Evolutionary conservation across 768 basidiomycete species (phyloP).

Genomic region (Panellus pusillus): DNA sequence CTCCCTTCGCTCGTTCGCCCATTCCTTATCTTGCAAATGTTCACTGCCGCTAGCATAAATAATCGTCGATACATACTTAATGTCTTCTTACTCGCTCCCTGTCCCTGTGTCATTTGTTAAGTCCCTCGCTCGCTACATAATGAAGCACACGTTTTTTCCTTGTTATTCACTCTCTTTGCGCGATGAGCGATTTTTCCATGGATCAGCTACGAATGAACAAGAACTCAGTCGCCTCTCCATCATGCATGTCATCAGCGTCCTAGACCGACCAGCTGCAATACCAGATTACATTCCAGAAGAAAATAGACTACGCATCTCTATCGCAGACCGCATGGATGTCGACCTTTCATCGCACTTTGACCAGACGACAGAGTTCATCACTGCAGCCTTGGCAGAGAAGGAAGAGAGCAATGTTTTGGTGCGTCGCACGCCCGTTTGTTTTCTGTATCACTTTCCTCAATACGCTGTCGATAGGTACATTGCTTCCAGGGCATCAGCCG

Average conservation of each 20-base stretch:
- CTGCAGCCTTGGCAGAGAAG: conserved; percentile 43
- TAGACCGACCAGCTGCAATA: conserved; percentile 51
- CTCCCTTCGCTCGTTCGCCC: too few species aligned
- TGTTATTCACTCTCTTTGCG: too few species aligned
- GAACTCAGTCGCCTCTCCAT: conserved; percentile 58
- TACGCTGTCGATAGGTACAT: conserved; percentile 54
- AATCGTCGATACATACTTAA: too few species aligned
- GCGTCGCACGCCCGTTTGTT: conserved; percentile 24
- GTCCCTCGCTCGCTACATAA: too few species aligned
- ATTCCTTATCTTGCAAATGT: too few species aligned
- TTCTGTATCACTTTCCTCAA: neutral
- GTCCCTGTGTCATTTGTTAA: too few species aligned
- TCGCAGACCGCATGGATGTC: conserved; percentile 40
- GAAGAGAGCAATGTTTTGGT: conserved; percentile 50
- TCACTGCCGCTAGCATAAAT: too few species aligned
- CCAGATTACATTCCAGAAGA: conserved; percentile 44
- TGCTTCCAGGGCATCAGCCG: conserved; percentile 76
- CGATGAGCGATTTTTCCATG: too few species aligned
- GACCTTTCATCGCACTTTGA: conserved; percentile 50
- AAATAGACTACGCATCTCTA: conserved; percentile 49
- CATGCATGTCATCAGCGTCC: conserved; percentile 70
- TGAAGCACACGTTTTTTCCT: too few species aligned
- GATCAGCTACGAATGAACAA: conserved; percentile 36
- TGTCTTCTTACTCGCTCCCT: too few species aligned
- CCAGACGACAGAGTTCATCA: conserved; percentile 53